These are phyloP conservation scores for Boletellus sp. DNA, from an alignment of 768 basidiomycete species.

Conservation along the genomic window DNA sequence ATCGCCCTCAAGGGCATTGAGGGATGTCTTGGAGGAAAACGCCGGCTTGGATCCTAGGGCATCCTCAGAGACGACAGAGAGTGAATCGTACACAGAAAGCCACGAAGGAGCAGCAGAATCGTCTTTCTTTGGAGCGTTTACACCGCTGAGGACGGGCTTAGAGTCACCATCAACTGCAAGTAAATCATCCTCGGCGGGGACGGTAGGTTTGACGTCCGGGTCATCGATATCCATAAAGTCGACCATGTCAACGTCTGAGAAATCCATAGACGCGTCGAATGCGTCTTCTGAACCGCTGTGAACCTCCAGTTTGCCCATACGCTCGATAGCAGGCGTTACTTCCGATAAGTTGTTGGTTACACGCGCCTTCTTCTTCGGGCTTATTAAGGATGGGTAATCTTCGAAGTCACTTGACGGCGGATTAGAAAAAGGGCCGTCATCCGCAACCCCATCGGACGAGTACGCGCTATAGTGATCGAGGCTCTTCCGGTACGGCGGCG, in stretches of 20 bases:
- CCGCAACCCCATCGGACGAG: constrained; percentile 35
- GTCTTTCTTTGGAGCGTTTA: constrained; percentile 40
- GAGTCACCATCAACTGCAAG: constrained; percentile 4
- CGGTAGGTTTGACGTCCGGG: constrained; percentile 42
- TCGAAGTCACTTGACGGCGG: constrained; percentile 49
- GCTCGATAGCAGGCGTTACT: constrained; percentile 54
- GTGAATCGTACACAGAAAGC: constrained; percentile 73
- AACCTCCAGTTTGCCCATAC: constrained; percentile 58
- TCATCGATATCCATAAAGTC: constrained; percentile 59
- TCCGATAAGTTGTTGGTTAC: constrained; percentile 39
- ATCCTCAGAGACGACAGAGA: constrained; percentile 59
- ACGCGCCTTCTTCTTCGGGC: constrained; percentile 65
- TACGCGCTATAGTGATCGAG: constrained; percentile 30
- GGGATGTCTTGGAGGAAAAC: constrained; percentile 36
- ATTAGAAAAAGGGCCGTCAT: constrained; percentile 23
- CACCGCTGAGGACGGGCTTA: constrained; percentile 8
- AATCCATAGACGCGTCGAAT: constrained; percentile 46
- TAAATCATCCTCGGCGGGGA: constrained; percentile 25
- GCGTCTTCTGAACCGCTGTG: constrained; percentile 47
- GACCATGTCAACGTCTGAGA: constrained; percentile 59
- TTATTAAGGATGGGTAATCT: constrained; percentile 46
- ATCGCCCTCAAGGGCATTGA: constrained; percentile 73
- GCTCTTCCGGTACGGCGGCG: constrained; percentile 34
- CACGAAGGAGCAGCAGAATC: constrained; percentile 53
- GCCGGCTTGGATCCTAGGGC: constrained; percentile 44